Evolutionary conservation across 768 basidiomycete species (phyloP).

Genomic region (Hygrophorus russula): DNA sequence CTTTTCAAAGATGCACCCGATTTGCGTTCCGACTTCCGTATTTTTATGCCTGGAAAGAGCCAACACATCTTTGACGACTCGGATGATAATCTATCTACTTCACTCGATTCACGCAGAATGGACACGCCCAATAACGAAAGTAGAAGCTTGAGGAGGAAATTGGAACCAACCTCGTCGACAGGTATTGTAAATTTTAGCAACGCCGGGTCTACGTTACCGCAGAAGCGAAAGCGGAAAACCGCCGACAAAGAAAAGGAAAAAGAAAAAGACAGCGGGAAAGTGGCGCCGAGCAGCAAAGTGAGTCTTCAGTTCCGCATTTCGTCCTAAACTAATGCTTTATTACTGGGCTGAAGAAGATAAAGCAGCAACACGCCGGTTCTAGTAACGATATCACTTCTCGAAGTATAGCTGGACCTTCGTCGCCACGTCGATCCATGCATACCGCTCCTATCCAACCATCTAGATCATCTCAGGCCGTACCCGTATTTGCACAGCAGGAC

Average conservation of each 20-base stretch:
- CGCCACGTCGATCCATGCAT: conserved; percentile 16
- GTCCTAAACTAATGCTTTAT: conserved; percentile 8
- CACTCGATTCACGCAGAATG: conserved; percentile 17
- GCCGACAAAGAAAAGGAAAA: conserved; percentile 37
- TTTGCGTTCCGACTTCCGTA: conserved; percentile 58
- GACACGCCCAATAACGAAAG: conserved; percentile 22
- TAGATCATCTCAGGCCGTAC: conserved; percentile 10
- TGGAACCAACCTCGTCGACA: conserved; percentile 34
- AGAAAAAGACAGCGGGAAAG: conserved; percentile 23
- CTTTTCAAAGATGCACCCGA: conserved; percentile 72
- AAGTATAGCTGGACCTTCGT: conserved; percentile 24
- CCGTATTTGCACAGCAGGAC: conserved; percentile 20
- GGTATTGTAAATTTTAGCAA: conserved; percentile 16
- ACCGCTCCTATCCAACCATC: conserved; percentile 7
- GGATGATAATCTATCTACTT: neutral
- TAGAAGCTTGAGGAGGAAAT: conserved; percentile 17
- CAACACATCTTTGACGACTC: conserved; percentile 39
- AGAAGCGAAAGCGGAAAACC: conserved; percentile 60
- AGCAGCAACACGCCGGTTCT: conserved; percentile 28
- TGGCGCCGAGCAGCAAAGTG: conserved; percentile 28
- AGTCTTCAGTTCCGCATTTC: conserved; percentile 14
- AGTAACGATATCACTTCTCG: conserved; percentile 25
- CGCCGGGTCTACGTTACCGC: conserved; percentile 33
- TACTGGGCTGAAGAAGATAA: conserved; percentile 21
- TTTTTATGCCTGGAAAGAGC: conserved; percentile 60